Evolutionary conservation across 345 rosid genomes (phyloP), one percentile per base, ranked within the genome.

Genomic region (Trapa incisa): DNA sequence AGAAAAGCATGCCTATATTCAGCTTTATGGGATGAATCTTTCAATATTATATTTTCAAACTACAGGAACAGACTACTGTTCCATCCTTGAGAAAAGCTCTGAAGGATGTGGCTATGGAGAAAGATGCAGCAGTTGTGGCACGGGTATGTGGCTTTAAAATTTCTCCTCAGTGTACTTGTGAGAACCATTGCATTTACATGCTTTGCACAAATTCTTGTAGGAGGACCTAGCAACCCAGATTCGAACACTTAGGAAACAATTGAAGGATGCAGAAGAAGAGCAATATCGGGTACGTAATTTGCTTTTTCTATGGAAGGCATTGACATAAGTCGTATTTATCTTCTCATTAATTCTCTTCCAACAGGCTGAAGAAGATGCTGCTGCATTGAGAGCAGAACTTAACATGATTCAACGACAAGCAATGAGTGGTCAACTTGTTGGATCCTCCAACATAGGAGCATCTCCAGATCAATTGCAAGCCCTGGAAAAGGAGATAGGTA

Each of bases 281-380:
- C 97, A 87, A 71, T 88, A 89, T 72, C 77, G 92, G 65, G 97
- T 91, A 81, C 53, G 82, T 17, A 47, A 67, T 56, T 58, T 32
- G 58, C 61, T 79, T 78, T 4, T 65, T 41, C 43, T 47, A 61
- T 71, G 64, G 60, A 12, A 33, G 67, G 66, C 37, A 39, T 37
- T 43, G 16, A 10, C 29, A n/a, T 64, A 38, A 58, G 47, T 14
- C 66, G 10, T 42, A 71, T 6, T 63, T 58, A 37, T 47, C 3
- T 50, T 61, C 65, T 75, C 74, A 69, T n/a, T 63, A 29, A 38
- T 17, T 22, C 39, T 62, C 64, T 74, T 73, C 64, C 69, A 47
- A 71, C 74, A 94, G 99, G 99, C 99, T 7, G 99, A 94, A 86
- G 97, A 91, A 86, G 99, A 94, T 82, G 87, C 97, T 36, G 96